Percentiles rank a stretch among this genome's conserved stretches.
Conservation (phyloP, 2,329 filamentous ascomycete species). For the Epichloe glyceriae region DNA sequence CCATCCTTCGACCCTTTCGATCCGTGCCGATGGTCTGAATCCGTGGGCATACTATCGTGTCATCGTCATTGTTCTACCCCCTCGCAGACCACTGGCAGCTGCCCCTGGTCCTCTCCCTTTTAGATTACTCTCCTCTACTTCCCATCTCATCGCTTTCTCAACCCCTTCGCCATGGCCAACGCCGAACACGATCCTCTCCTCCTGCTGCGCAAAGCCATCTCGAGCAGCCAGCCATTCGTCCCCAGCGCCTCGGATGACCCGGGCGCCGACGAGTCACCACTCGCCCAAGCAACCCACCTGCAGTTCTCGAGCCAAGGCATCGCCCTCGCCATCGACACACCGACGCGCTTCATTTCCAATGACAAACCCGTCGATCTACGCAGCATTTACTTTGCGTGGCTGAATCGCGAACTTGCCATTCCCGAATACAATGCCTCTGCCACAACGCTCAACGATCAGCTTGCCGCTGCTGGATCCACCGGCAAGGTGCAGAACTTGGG, state of each 20-base stretch:
- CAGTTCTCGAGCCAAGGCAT: slow-evolving; percentile 54
- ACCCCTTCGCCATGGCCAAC: slow-evolving; percentile 40
- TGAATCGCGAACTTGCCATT: slow-evolving; percentile 80
- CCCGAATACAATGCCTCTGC: slow-evolving; percentile 84
- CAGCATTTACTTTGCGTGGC: slow-evolving; percentile 92
- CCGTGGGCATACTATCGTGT: no score
- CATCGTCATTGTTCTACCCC: no score
- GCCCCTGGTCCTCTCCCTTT: no score
- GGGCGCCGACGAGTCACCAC: slow-evolving; percentile 45
- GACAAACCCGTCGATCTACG: slow-evolving; percentile 69
- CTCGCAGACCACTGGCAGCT: no score
- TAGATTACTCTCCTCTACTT: neutral
- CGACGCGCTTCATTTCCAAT: slow-evolving; percentile 79
- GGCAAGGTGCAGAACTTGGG: slow-evolving; percentile 74
- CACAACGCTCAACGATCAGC: slow-evolving; percentile 65
- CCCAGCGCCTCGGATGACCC: slow-evolving; percentile 60
- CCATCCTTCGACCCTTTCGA: no score
- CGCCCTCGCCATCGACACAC: slow-evolving; percentile 53
- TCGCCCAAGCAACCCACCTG: slow-evolving; percentile 68
- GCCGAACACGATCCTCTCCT: slow-evolving; percentile 64
- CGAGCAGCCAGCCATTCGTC: slow-evolving; percentile 53
- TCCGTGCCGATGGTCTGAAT: no score
- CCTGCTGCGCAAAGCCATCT: slow-evolving; percentile 73
- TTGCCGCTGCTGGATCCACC: slow-evolving; percentile 45
- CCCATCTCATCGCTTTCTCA: slow-evolving; percentile 8